Evolutionary conservation across 1,284 basidiomycete species (phyloP).

Genomic region (Cryptococcus jaspeensis): DNA sequence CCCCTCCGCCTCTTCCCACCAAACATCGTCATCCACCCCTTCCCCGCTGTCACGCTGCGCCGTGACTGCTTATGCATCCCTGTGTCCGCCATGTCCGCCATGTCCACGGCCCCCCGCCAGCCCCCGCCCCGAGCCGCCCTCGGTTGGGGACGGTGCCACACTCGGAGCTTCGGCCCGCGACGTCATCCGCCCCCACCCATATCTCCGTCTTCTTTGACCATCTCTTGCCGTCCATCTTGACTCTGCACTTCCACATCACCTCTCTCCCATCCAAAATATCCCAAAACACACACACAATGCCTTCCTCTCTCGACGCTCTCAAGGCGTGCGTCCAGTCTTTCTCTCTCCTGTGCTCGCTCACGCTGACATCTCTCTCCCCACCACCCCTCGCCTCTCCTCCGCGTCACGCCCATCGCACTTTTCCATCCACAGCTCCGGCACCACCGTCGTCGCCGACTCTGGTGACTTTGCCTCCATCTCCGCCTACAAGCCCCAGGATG

Average conservation of each 20-base stretch:
- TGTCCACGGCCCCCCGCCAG: too few species aligned
- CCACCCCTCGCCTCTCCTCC: conserved; percentile 1
- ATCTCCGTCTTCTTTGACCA: not conserved
- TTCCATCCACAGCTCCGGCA: conserved; percentile 61
- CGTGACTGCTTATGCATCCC: too few species aligned
- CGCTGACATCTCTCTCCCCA: not conserved
- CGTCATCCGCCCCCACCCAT: not conserved
- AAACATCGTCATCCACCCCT: too few species aligned
- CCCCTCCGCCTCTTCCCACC: too few species aligned
- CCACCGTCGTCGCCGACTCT: conserved; percentile 91
- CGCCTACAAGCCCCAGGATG: conserved; percentile 89
- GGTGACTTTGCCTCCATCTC: conserved; percentile 68
- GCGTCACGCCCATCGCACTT: conserved; percentile 1
- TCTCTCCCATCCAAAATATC: conserved; percentile 68
- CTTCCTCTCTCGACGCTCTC: conserved; percentile 73
- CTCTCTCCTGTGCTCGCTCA: not conserved
- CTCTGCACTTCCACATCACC: conserved; percentile 8
- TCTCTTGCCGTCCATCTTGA: not conserved
- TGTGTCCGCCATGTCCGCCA: too few species aligned
- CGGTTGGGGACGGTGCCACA: too few species aligned
- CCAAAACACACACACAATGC: conserved; percentile 57
- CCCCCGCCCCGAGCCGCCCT: too few species aligned
- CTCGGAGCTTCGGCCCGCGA: conserved; percentile 2
- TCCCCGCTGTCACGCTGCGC: too few species aligned
- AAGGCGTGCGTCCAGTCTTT: conserved; percentile 28